phyloP scores from a whole-genome alignment of 495 filamentous ascomycete species.

The Xylaria palmicola region DNA sequence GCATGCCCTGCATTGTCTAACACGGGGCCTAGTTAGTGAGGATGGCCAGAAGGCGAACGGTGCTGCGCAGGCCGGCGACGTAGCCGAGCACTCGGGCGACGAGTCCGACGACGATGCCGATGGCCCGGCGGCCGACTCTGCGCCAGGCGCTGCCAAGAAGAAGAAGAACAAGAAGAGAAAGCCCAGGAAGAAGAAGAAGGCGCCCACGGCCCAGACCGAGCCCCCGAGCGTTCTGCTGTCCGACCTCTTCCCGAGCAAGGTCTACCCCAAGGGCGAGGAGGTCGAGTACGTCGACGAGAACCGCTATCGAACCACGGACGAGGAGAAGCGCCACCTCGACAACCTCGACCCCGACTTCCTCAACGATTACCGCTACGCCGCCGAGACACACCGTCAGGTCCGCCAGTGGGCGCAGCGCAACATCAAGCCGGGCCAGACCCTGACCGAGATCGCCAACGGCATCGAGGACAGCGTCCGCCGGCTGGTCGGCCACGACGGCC shows the following conservation, averaged over 20 bases:
- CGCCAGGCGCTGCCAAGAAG: conserved; percentile 43
- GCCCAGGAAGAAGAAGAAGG: conserved; percentile 78
- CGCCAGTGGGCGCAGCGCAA: conserved; percentile 78
- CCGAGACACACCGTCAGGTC: conserved; percentile 86
- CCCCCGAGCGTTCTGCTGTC: conserved; percentile 76
- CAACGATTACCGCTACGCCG: conserved; percentile 80
- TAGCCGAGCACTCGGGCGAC: conserved; percentile 61
- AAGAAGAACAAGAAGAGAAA: conserved; percentile 79
- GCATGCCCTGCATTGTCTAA: conserved; percentile 2
- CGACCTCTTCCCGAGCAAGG: conserved; percentile 70
- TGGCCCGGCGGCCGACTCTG: conserved; percentile 35
- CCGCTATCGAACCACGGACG: conserved; percentile 74
- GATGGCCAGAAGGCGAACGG: conserved; percentile 48
- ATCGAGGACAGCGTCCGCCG: conserved; percentile 85
- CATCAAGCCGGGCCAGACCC: conserved; percentile 76
- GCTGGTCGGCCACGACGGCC: conserved; percentile 71
- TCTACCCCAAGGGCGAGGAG: conserved; percentile 79
- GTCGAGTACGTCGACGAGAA: conserved; percentile 77
- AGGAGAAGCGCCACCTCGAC: conserved; percentile 85
- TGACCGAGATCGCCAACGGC: conserved; percentile 79
- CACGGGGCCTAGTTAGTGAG: conserved; percentile 31
- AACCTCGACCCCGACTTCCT: conserved; percentile 82
- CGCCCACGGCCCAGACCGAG: conserved; percentile 68
- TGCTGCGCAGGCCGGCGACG: conserved; percentile 38
- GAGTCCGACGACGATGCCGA: conserved; percentile 66